These are phyloP conservation scores for Cystobasidium tubakii DNA, from an alignment of 768 basidiomycete species.

Conservation along the genomic window DNA sequence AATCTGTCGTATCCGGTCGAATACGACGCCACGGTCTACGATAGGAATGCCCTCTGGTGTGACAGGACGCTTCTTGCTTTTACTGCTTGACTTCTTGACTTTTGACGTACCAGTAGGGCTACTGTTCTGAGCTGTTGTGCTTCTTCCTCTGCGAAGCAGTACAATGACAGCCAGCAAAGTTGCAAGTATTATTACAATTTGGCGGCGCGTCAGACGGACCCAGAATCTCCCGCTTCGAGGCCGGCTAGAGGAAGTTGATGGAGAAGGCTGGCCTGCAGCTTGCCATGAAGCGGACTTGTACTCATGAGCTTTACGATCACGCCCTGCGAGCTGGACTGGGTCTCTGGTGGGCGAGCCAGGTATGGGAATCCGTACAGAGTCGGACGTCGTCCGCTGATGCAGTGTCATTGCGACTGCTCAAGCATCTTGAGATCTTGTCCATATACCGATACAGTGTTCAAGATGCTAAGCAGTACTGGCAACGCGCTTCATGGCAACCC, in stretches of 20 bases:
- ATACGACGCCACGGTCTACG: slow-evolving; percentile 38
- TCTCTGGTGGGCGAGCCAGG: background rate
- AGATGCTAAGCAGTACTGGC: background rate
- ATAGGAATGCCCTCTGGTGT: slow-evolving; percentile 24
- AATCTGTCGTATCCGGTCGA: slow-evolving; percentile 44
- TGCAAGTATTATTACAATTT: background rate
- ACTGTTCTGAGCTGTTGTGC: background rate
- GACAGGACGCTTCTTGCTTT: background rate
- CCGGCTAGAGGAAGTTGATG: background rate
- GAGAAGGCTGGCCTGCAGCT: background rate
- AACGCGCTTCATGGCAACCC: background rate
- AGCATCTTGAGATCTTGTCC: too few relatives aligned
- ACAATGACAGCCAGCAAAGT: background rate
- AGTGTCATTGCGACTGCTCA: background rate
- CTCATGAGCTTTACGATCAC: background rate
- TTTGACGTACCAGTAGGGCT: background rate
- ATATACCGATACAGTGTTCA: too few relatives aligned
- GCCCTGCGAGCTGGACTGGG: background rate
- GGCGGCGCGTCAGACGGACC: slow-evolving; percentile 16
- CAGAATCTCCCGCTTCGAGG: background rate
- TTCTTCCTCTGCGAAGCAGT: background rate
- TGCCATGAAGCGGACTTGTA: background rate
- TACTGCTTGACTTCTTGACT: background rate
- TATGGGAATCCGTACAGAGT: background rate
- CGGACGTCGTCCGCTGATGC: background rate